Evolutionary conservation across 768 basidiomycete species (phyloP).

Genomic region (Kwoniella europaea): DNA sequence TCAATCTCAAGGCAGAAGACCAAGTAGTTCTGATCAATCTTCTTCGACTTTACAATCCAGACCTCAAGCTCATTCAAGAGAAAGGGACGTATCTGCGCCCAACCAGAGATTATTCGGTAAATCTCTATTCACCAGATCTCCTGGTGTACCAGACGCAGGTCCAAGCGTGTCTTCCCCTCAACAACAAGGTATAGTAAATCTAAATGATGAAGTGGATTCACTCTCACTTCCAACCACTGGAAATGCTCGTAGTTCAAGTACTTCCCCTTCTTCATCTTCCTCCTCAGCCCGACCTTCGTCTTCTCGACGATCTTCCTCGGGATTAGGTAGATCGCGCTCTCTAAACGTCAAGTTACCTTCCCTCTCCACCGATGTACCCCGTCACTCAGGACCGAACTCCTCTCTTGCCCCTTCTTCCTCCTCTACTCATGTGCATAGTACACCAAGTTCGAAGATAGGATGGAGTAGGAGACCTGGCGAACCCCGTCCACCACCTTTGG

Average conservation of each 20-base stretch:
- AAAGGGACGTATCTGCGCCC: slow-evolving; percentile 22
- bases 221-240: neutral
- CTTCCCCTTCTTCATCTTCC: neutral
- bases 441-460: slow-evolving; percentile 33
- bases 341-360: slow-evolving; percentile 34
- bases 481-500: slow-evolving; percentile 48
- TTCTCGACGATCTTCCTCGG: slow-evolving; percentile 17
- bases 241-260: neutral
- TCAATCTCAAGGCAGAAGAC: slow-evolving; percentile 5
- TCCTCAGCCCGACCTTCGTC: neutral
- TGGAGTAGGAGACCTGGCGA: slow-evolving; percentile 47
- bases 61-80: slow-evolving; percentile 8
- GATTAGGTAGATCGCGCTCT: slow-evolving; percentile 28
- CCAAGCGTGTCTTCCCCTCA: slow-evolving; percentile 5
- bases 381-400: slow-evolving; percentile 5
- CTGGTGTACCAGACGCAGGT: slow-evolving; percentile 6
- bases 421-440: neutral
- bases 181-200: neutral
- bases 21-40: neutral
- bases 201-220: slow-evolving; percentile 13
- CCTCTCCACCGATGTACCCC: slow-evolving; percentile 1
- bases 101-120: slow-evolving; percentile 23
- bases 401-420: neutral
- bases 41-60: neutral
- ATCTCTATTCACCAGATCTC: slow-evolving; percentile 19